Evolutionary conservation across 345 rosid genomes (phyloP).

Genomic region (Murraya koenigii): DNA sequence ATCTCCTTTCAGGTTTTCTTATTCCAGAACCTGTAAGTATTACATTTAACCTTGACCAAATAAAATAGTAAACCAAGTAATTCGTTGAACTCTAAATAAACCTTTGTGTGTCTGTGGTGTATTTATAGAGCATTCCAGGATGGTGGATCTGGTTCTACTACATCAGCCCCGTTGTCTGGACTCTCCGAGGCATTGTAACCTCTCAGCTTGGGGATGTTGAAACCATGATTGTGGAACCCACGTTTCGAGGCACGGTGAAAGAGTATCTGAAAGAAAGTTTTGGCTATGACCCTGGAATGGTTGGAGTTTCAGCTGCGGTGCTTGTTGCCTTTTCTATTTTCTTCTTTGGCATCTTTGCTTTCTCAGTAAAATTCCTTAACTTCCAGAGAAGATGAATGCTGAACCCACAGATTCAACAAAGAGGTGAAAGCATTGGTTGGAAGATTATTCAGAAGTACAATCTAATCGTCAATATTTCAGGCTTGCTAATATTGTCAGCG

Average conservation of each 20-base stretch:
- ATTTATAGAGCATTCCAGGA: slow-evolving; percentile 57
- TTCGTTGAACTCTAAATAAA: not conserved
- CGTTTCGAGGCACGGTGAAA: slow-evolving; percentile 57
- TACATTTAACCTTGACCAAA: not conserved
- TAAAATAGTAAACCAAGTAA: too few species aligned
- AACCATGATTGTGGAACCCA: slow-evolving; percentile 47
- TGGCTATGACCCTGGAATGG: slow-evolving; percentile 47
- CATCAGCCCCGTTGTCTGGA: slow-evolving; percentile 85
- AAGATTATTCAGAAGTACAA: not conserved
- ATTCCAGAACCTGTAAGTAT: slow-evolving; percentile 65
- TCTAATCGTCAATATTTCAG: too few species aligned
- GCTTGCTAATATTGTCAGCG: not conserved
- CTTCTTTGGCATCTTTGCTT: slow-evolving; percentile 58
- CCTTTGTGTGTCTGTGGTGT: not conserved
- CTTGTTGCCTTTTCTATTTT: slow-evolving; percentile 51
- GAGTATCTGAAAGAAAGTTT: slow-evolving; percentile 47
- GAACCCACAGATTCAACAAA: not conserved
- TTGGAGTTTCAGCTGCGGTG: slow-evolving; percentile 49
- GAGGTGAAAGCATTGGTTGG: not conserved
- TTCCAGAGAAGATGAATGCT: slow-evolving; percentile 66
- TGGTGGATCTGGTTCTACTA: slow-evolving; percentile 98
- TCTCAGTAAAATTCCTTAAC: slow-evolving; percentile 63
- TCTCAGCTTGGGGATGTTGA: slow-evolving; percentile 90
- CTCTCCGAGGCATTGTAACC: slow-evolving; percentile 59
- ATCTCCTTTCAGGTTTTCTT: slow-evolving; percentile 82